A percentile compares a stretch with the other conserved stretches of the same genome.
Conservation (phyloP, 345 rosid genomes). For the Populus simonii region DNA sequence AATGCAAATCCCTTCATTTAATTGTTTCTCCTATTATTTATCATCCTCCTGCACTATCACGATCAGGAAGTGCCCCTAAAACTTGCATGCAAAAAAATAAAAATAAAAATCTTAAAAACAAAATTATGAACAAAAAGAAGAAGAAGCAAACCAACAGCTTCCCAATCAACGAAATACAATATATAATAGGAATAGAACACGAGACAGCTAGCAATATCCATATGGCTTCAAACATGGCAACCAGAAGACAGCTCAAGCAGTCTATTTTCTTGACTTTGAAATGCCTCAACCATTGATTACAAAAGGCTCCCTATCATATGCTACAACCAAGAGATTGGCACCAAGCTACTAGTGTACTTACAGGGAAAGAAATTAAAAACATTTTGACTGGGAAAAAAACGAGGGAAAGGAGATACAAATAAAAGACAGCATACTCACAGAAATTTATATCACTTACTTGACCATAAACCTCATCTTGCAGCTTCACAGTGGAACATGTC, state of each 20-base stretch:
- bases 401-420: constrained; percentile 10
- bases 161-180: background rate
- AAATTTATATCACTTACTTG: constrained; percentile 43
- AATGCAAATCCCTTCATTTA: background rate
- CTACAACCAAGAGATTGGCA: constrained; percentile 7
- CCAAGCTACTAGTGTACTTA: background rate
- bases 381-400: background rate
- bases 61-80: background rate
- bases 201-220: background rate
- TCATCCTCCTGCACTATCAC: background rate
- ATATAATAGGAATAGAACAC: background rate
- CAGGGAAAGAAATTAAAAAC: background rate
- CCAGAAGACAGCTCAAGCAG: constrained; percentile 10
- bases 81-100: background rate
- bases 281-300: background rate
- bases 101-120: background rate
- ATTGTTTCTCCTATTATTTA: background rate
- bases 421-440: constrained; percentile 12
- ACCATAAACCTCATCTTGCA: constrained; percentile 33
- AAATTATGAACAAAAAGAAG: background rate
- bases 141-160: background rate
- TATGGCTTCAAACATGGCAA: background rate
- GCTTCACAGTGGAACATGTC: constrained; percentile 34
- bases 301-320: constrained; percentile 2
- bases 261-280: constrained; percentile 13